Base-by-base conservation (phyloP, 345 rosid genomes). In the Reutealis trisperma region DNA sequence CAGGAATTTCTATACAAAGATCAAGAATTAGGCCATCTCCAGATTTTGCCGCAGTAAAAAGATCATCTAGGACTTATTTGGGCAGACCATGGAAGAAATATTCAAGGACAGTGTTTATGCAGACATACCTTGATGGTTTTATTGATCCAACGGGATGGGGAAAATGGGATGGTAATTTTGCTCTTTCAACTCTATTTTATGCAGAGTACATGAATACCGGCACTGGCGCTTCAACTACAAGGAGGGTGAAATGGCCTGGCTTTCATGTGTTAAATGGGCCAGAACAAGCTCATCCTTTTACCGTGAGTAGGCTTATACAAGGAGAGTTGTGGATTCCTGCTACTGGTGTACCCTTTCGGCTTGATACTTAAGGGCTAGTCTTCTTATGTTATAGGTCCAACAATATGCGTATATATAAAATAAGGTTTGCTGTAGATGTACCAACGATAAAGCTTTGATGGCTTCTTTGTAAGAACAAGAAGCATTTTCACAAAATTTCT, bases 31-130 rank as follows among this genome's bases (percentile, higher is more conserved):
- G 83, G 70, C 83, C 95, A 0, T 74, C 92, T 0, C 75, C 87
- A 0, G 94, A 89, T 34, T 71, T 94, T 0, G 57, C 42, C 0
- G 30, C 79, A 0, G 93, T 79, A 8, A 87, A 83, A 67, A 68
- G 75, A 21, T 73, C 69, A 34, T 85, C 85, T 61, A 71, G 24
- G 75, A 88, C 75, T 57, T 92, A 85, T 75, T 60, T 88, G 73
- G 94, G 92, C 1, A 74, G 94, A 77, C 93, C 95, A 2, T 91
- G 93, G 93, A 88, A 77, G 68, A 80, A 77, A 64, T 89, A 89
- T 49, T 86, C 93, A 10, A 85, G 93, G 67, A 86, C 92, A 0
- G 90, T 87, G 45, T 73, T 89, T 51, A 64, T 85, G 70, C 24
- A 76, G 65, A 76, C 77, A 0, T 70, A 80, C 24, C 42, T 81